Conservation (phyloP, 2,329 filamentous ascomycete species). For the Blastomyces silverae region DNA sequence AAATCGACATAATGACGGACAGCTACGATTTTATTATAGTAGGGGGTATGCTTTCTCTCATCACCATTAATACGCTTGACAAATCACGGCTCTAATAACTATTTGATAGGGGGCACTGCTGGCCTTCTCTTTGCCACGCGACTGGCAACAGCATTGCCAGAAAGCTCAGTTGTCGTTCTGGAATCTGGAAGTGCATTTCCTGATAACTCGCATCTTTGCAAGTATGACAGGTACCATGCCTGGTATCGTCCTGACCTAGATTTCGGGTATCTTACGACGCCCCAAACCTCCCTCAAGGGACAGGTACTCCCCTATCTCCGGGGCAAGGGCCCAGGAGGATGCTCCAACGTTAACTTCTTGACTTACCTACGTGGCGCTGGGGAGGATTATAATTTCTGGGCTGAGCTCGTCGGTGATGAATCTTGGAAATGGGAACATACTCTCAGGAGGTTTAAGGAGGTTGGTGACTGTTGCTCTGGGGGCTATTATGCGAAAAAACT, state of each 20-base stretch:
- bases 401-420: conserved; percentile 26
- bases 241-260: conserved; percentile 6
- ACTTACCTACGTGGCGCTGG: conserved; percentile 39
- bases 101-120: conserved; percentile 9
- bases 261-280: conserved; percentile 4
- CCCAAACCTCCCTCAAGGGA: conserved; percentile 8
- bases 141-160: conserved; percentile 6
- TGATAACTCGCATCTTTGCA: conserved; percentile 8
- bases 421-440: conserved; percentile 24
- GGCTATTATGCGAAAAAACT: too few relatives aligned
- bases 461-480: neutral
- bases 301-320: conserved; percentile 18
- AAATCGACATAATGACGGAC: conserved; percentile 3
- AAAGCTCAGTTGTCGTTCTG: conserved; percentile 11
- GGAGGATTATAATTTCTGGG: conserved; percentile 33
- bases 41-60: conserved; percentile 7
- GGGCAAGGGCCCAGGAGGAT: conserved; percentile 33
- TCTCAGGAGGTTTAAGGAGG: conserved; percentile 12
- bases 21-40: conserved; percentile 15
- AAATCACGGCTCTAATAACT: neutral
- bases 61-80: neutral
- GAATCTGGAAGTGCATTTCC: conserved; percentile 9
- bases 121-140: conserved; percentile 10
- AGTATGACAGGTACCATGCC: conserved; percentile 8
- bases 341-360: conserved; percentile 34